Percentiles rank a stretch among this genome's conserved stretches.
phyloP scores from a whole-genome alignment of 208 protist species.

The Wallacemonas sp. region DNA sequence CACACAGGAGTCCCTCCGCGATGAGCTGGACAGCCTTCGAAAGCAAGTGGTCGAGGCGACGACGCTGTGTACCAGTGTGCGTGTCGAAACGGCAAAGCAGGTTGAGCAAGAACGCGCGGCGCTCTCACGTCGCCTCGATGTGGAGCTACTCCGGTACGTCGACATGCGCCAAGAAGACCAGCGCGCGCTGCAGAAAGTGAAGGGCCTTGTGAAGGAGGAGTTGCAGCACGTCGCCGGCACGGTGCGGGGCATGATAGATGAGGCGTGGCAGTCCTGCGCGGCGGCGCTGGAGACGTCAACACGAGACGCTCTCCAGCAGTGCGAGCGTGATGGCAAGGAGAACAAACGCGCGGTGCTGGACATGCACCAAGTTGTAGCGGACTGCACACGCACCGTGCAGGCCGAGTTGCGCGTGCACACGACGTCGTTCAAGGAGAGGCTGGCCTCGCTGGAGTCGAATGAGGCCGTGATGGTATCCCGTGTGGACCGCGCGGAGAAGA shows the following conservation, averaged over 20 bases:
- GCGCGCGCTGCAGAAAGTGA: constrained; percentile 36
- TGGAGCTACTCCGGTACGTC: constrained; percentile 61
- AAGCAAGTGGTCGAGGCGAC: constrained; percentile 44
- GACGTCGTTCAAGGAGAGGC: constrained; percentile 45
- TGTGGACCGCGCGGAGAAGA: constrained; percentile 71
- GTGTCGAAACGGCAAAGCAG: constrained; percentile 54
- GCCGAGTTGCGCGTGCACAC: constrained; percentile 51
- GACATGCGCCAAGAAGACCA: constrained; percentile 74
- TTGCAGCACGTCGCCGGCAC: constrained; percentile 16
- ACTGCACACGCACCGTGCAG: constrained; percentile 49
- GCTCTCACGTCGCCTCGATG: constrained; percentile 63
- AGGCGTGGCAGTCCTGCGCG: constrained; percentile 47
- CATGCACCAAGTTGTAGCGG: constrained; percentile 53
- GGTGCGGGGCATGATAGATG: constrained; percentile 49
- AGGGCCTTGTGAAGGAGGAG: constrained; percentile 37
- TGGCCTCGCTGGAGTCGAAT: constrained; percentile 69
- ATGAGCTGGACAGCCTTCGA: constrained; percentile 62
- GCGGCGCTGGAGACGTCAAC: constrained; percentile 40
- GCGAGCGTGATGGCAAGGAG: constrained; percentile 36
- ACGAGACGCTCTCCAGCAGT: constrained; percentile 40
- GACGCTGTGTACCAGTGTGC: constrained; percentile 43
- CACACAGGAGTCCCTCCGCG: constrained; percentile 46
- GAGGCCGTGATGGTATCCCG: constrained; percentile 45
- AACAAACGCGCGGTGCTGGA: constrained; percentile 28
- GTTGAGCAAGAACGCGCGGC: constrained; percentile 60